Evolutionary conservation across 2,329 filamentous ascomycete genomes (phyloP), one percentile per base, ranked within the genome.

Genomic region (Aspergillus jensenii): DNA sequence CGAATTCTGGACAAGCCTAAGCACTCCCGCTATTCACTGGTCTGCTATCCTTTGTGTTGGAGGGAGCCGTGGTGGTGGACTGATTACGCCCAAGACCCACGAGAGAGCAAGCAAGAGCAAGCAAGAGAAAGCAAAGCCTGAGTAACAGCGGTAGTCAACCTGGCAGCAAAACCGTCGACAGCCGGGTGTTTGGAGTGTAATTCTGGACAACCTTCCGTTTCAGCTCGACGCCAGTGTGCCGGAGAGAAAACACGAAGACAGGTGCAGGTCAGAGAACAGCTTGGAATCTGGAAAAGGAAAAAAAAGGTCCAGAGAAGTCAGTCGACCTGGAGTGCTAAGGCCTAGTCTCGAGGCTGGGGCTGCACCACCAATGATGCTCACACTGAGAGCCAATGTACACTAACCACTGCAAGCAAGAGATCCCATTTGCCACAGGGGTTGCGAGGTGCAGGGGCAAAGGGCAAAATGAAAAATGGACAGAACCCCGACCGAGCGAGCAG

Each of bases 361-460:
- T 54, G 27, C 47, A 51, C 45, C 45, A 44, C 46, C 37, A 55
- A 55, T 46, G 31, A 53, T 17, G 41, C 52, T 43, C 41, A 44
- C 15, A 48, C n/a, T 23, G n/a, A 48, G 17, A 27, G 45, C 21
- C 25, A 33, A 25, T 25, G 45, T n/a, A 51, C 33, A 51, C 35
- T 17, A 51, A 45, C 21, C 45, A 33, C 50, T 47, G 51, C 33
- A 55, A 52, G 37, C 17, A 55, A n/a, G 31, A 35, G 33, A 31
- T 48, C 35, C 43, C 47, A 57, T 59, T 55, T 41, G 48, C 31
- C 56, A 33, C 50, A 33, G 19, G 15, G 27, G 35, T 50, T 53
- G 45, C 52, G 46, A 60, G 45, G 31, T 40, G 41, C 55, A 56
- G 40, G 58, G 55, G 52, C 40, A 45, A 31, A 37, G 40, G 23